A percentile compares a stretch with the other conserved stretches of the same genome.
phyloP scores from a whole-genome alignment of 2,329 filamentous ascomycete species.

The Domatiomyces catenatus region DNA sequence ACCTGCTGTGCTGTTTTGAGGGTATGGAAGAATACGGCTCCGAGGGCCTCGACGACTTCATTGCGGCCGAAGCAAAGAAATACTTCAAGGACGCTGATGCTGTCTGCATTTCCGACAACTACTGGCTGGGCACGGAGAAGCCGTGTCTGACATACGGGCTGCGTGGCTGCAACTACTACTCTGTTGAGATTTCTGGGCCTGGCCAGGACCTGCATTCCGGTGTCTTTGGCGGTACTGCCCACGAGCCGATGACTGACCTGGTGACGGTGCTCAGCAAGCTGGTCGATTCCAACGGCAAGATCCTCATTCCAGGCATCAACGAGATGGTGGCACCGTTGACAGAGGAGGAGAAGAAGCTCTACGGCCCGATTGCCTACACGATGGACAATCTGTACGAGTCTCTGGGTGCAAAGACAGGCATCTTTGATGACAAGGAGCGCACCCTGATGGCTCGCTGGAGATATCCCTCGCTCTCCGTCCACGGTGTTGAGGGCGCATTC shows the following conservation, averaged over 20 bases:
- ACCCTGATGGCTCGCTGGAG: conserved; percentile 96
- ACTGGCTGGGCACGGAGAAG: conserved; percentile 98
- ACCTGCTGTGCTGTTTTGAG: conserved; percentile 98
- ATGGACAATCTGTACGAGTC: conserved; percentile 94
- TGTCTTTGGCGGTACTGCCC: conserved; percentile 88
- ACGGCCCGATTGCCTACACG: conserved; percentile 78
- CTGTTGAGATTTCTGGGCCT: conserved; percentile 74
- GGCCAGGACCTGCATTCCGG: conserved; percentile 90
- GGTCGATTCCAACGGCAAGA: conserved; percentile 82
- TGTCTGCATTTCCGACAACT: conserved; percentile 98
- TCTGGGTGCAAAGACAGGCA: conserved; percentile 73
- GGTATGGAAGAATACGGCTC: conserved; percentile 99
- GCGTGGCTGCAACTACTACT: conserved; percentile 96
- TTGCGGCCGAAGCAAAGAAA: conserved; percentile 75
- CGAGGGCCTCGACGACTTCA: conserved; percentile 89
- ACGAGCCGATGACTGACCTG: conserved; percentile 97
- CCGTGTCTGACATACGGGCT: conserved; percentile 95
- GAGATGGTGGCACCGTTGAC: conserved; percentile 85
- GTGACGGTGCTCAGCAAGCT: conserved; percentile 66
- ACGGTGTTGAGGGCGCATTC: conserved; percentile 91
- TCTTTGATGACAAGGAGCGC: conserved; percentile 73
- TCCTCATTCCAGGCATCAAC: conserved; percentile 81
- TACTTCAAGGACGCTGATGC: conserved; percentile 94
- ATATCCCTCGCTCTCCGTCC: conserved; percentile 81
- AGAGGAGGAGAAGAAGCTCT: conserved; percentile 72